Evolutionary conservation across 2,329 filamentous ascomycete genomes (phyloP).

Genomic region (Trichoderma sp.): DNA sequence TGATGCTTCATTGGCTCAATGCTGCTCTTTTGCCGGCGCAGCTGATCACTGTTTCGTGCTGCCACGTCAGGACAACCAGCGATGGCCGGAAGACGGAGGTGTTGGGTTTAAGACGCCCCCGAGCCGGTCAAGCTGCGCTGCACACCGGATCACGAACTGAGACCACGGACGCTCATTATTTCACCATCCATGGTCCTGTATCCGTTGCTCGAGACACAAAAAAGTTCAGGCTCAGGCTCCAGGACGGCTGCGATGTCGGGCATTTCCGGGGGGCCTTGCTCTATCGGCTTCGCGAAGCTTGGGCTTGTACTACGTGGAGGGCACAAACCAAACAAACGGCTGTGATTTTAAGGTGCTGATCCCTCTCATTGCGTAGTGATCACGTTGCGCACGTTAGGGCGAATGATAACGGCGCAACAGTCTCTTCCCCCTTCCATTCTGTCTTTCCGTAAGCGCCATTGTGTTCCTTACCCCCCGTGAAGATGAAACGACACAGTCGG

Average conservation of each 20-base stretch:
- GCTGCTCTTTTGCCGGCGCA: conserved; percentile 12
- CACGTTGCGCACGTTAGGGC: conserved; percentile 11
- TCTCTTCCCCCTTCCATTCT: neutral
- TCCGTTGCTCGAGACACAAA: neutral
- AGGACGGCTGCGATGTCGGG: neutral
- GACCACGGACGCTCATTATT: neutral
- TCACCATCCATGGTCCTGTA: neutral
- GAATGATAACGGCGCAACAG: neutral
- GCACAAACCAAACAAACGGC: neutral
- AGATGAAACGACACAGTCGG: conserved; percentile 17
- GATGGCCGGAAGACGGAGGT: neutral
- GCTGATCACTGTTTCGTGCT: conserved; percentile 19
- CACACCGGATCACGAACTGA: neutral
- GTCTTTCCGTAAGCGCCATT: conserved; percentile 14
- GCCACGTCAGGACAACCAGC: conserved; percentile 20
- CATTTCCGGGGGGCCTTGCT: neutral
- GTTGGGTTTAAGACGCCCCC: neutral
- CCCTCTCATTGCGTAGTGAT: conserved; percentile 15
- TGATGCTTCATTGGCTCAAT: conserved; percentile 15
- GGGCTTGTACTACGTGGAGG: neutral
- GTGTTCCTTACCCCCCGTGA: neutral
- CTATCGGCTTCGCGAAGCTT: neutral
- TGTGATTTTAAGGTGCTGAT: conserved; percentile 14
- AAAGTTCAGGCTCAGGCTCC: neutral
- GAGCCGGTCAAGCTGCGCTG: conserved; percentile 7